A percentile compares a stretch with the other conserved stretches of the same genome.
Evolutionary conservation across 768 basidiomycete genomes (phyloP).

Genomic region (Galerina sulciceps): DNA sequence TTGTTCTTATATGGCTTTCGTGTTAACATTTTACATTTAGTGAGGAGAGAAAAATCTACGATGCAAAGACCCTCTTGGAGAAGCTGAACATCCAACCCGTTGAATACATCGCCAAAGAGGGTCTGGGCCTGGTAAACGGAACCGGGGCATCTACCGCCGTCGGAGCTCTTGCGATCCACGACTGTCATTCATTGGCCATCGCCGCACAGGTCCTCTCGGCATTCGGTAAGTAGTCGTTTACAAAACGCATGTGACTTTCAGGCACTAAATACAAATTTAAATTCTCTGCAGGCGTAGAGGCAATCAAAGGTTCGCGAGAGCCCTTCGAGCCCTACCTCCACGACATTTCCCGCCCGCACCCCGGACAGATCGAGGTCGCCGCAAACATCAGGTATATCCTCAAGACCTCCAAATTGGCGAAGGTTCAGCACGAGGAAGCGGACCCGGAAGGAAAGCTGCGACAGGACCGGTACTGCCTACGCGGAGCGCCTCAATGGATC

Average conservation of each 20-base stretch:
- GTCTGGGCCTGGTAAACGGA: constrained; percentile 6
- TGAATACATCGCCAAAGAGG: constrained; percentile 7
- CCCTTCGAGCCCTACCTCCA: constrained; percentile 6
- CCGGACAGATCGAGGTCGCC: constrained; percentile 9
- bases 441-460: constrained; percentile 9
- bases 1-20: neutral
- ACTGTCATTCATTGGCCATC: neutral
- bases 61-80: constrained; percentile 1
- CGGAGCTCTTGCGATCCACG: constrained; percentile 8
- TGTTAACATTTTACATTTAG: neutral
- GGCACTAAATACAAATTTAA: neutral
- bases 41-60: constrained; percentile 1
- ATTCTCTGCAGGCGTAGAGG: neutral
- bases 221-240: neutral
- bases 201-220: constrained; percentile 7
- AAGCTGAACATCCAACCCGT: constrained; percentile 8
- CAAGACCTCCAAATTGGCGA: constrained; percentile 1
- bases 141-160: constrained; percentile 9
- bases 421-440: constrained; percentile 6
- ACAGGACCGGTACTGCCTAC: constrained; percentile 7
- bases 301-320: constrained; percentile 7
- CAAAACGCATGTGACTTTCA: neutral
- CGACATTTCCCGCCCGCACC: constrained; percentile 6
- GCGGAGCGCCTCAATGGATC: constrained; percentile 8
- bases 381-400: constrained; percentile 5